Percentiles rank a stretch among this genome's conserved stretches.
Evolutionary conservation across 306 rosid genomes (phyloP).

Genomic region (Sechiopsis laciniata): DNA sequence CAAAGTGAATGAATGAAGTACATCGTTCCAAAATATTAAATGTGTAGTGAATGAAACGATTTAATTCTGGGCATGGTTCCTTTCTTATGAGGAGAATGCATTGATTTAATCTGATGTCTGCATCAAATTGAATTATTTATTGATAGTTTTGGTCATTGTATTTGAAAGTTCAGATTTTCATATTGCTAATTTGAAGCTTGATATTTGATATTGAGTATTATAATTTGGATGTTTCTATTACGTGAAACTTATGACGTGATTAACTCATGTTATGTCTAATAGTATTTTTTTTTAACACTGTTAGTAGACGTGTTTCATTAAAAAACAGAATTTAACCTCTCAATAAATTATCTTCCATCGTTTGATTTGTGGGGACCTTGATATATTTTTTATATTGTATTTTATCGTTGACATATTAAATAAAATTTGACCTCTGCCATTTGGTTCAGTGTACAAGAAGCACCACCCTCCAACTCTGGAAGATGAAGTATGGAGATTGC

Average conservation of each 20-base stretch:
- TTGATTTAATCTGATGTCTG: background rate
- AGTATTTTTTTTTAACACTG: no score
- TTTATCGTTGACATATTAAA: background rate
- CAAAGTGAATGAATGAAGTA: background rate
- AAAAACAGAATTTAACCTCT: background rate
- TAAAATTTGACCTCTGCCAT: background rate
- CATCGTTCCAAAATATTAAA: background rate
- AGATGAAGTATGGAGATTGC: constrained; percentile 96
- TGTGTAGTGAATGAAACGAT: background rate
- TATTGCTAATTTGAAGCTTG: no score
- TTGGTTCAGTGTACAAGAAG: constrained; percentile 75
- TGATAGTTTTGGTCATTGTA: background rate
- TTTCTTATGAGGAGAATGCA: background rate
- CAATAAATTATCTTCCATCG: background rate
- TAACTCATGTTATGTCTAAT: no score
- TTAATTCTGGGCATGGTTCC: background rate
- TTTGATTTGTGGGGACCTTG: constrained; percentile 13
- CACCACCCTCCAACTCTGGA: constrained; percentile 86
- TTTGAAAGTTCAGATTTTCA: no score
- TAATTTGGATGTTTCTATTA: background rate
- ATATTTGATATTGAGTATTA: no score
- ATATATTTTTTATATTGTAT: background rate
- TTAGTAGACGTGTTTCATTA: background rate
- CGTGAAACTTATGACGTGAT: background rate
- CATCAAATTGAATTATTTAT: background rate